Base-by-base conservation (phyloP, 331 rosid genomes). In the Dryas integrifolia region DNA sequence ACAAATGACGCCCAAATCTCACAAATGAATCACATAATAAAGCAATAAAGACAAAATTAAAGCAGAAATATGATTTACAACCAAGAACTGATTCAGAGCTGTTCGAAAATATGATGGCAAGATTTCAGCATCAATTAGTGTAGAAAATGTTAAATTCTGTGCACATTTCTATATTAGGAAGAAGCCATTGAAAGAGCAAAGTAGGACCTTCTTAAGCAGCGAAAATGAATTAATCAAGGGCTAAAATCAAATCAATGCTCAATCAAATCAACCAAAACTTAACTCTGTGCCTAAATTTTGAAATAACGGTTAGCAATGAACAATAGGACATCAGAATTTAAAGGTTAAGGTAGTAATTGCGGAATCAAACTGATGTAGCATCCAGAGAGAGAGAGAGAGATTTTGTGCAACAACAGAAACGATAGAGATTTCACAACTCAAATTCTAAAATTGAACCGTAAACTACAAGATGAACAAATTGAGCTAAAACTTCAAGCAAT, bases 401-500 rank as follows among this genome's bases (percentile, higher is more conserved):
- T 18, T 18, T 18, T 18, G 21, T 18, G 21, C 21, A 18, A 18
- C 21, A 18, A 18, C 21, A 18, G 21, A 18, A 18, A 18, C 21
- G 21, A 18, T 10, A 16, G 21, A 44, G 35, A 61, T 35, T 60
- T 58, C 51, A 51, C 45, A 9, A 2, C 12, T 38, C 35, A 67
- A 61, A 8, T 35, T 30, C 16, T 65, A 26, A 45, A 51, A 44
- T 41, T 0, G 48, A 52, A 65, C 43, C 16, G 21, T 21, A 15
- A 58, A 21, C 40, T 9, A 2, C 40, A 5, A 15, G 53, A 38
- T 4, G 52, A 60, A 16, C 58, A 38, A 44, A 7, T n/a, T 52
- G 48, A 75, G 66, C 69, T 50, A 21, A 64, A 58, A 15, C 45
- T 58, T 58, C 48, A 47, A 58, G 61, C 5, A 9, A 67, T 38